Evolutionary conservation across 257 asterid species (phyloP).

Genomic region (Solanum appendiculatum): DNA sequence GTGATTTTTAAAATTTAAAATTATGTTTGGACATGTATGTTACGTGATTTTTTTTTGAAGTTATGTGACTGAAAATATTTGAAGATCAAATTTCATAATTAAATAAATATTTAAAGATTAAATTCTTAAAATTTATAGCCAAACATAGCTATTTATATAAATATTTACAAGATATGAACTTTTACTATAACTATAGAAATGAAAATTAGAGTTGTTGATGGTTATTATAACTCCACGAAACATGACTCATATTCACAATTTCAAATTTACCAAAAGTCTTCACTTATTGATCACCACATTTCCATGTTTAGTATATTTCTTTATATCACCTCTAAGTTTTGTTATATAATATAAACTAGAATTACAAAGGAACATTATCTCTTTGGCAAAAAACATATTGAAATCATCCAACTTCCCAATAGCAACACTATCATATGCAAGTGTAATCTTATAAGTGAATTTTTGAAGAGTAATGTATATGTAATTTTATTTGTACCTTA

Average conservation of each 20-base stretch:
- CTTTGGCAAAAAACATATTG: neutral
- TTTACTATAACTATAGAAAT: neutral
- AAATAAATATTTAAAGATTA: too few species aligned
- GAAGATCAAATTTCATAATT: too few species aligned
- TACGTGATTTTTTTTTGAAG: too few species aligned
- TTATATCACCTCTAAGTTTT: neutral
- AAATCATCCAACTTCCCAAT: too few species aligned
- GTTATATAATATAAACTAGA: neutral
- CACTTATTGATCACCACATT: neutral
- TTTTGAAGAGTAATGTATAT: too few species aligned
- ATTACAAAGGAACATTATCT: too few species aligned
- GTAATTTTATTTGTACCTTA: accelerated
- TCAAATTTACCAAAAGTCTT: neutral
- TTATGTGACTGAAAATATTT: too few species aligned
- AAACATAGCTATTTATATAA: neutral
- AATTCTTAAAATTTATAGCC: too few species aligned
- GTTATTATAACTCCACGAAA: neutral
- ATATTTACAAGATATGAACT: neutral
- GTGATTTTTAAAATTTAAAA: too few species aligned
- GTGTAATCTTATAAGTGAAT: too few species aligned
- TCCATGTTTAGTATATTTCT: neutral
- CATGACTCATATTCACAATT: neutral
- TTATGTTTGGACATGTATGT: too few species aligned
- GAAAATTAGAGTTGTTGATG: neutral
- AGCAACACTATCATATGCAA: too few species aligned